Base-by-base conservation (phyloP, 768 basidiomycete species). In the Panaeolus papilionaceus region DNA sequence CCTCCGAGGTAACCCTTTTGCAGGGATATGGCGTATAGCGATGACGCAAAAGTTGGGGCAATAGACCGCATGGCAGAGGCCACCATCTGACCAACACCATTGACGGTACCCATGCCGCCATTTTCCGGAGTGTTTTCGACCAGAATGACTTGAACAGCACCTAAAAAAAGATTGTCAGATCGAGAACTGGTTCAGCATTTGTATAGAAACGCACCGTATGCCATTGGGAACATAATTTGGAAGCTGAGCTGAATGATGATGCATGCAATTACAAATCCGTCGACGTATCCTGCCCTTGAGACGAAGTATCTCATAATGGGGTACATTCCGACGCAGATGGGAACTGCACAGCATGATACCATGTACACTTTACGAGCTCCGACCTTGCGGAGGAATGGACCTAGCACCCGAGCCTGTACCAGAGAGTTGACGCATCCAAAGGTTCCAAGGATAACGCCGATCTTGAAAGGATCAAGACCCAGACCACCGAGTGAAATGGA, bases 401-500 rank as follows among this genome's bases (percentile, higher is more conserved):
- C 85, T 69, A 90, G 85, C 72, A 85, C 79, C 65, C 83, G 76
- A 18, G 86, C 71, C 72, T 91, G 89, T 69, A 88, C 75, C 39
- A 85, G 10, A 4, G 88, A 85, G 66, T 88, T 91, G 63, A 82
- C 66, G 28, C 88, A 70, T 0, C 89, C 89, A 68, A 70, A 58
- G n/a, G 38, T 54, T 44, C 54, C 68, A 11, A 69, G 63, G n/a
- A 63, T 69, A n/a, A 85, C 82, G 6, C 92, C 92, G 42, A 93
- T 93, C 5, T 75, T 72, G 47, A 85, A 83, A 0, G 92, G 89
- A 26, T 82, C 77, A 45, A 93, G 79, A 3, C 91, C 91, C 4
- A 92, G 84, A 1, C 92, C 92, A 26, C 92, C 92, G 1, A 84
- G 79, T 16, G 78, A 75, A 58, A 87, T 75, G 0, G 92, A 86